Evolutionary conservation across 495 filamentous ascomycete species (phyloP), one percentile per base, ranked within the genome.

Genomic region (Neurospora terricola): DNA sequence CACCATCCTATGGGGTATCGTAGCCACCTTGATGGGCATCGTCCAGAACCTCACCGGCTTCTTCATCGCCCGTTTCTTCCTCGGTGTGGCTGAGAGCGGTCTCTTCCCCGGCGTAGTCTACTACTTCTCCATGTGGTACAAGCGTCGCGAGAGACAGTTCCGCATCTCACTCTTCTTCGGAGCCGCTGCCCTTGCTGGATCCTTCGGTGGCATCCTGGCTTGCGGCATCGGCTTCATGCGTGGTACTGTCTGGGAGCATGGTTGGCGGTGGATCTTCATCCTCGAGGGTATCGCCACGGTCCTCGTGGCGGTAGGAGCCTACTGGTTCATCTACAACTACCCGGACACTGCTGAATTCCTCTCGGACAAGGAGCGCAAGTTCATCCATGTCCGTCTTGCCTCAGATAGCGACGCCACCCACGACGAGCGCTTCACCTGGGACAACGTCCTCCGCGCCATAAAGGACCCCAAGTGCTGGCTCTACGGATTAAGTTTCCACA

Each of bases 101-200:
- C 83, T 93, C 0, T 92, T 91, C 71, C 90, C 91, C 14, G 91
- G 92, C 1, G 91, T 94, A 0, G 91, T 93, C 1, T 94, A 91
- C 79, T 93, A 93, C 76, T 85, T 95, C n/a, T 91, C 90, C 2
- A 93, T 93, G 90, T 94, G 92, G 90, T 95, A 94, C 73, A 91
- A 90, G 76, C 84, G 91, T 21, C 87, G 87, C 37, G 92, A 94
- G 77, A 78, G 83, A 34, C 90, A 92, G 78, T 92, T 89, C 76
- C 89, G 92, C 0, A 87, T 94, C 43, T 89, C 91, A 11, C 81
- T 94, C 2, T 94, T 95, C 81, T 93, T 94, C 73, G 89, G 88
- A 71, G 89, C 90, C 14, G 91, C 91, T 1, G 90, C 90, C 6
- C 81, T 94, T 14, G 91, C 92, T 2, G 92, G 92, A 45, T 92